Percentiles rank a stretch among this genome's conserved stretches.
Evolutionary conservation across 495 filamentous ascomycete species (phyloP).

Genomic region (Chlorociboria aeruginascens): DNA sequence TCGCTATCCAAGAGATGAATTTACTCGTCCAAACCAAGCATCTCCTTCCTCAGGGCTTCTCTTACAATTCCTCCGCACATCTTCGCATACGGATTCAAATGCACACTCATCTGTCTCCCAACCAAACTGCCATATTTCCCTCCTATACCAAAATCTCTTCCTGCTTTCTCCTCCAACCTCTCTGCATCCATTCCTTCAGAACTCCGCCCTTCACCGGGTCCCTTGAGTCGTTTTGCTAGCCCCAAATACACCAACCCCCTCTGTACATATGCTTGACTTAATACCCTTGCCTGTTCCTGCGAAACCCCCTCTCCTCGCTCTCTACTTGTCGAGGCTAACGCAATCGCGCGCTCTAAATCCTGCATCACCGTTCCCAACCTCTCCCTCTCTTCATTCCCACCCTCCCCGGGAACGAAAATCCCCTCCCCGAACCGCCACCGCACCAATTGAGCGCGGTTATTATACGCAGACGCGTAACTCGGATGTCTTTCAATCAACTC

Average conservation of each 20-base stretch:
- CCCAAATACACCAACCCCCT: conserved; percentile 58
- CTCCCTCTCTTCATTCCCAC: conserved; percentile 7
- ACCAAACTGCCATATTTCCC: conserved; percentile 70
- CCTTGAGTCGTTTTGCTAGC: conserved; percentile 35
- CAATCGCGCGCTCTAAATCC: conserved; percentile 58
- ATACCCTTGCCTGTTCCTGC: conserved; percentile 39
- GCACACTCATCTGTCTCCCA: conserved; percentile 62
- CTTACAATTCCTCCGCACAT: conserved; percentile 79
- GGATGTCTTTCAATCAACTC: conserved; percentile 45
- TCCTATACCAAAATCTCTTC: conserved; percentile 60
- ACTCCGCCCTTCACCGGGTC: neutral
- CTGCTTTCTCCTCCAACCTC: conserved; percentile 57
- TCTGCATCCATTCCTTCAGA: too few species aligned
- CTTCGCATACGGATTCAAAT: conserved; percentile 79
- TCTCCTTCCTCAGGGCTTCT: conserved; percentile 72
- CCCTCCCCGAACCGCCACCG: conserved; percentile 45
- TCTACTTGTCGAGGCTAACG: conserved; percentile 39
- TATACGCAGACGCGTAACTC: conserved; percentile 59
- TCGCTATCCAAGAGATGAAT: too few species aligned
- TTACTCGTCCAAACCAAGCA: too few species aligned
- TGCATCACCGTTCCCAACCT: conserved; percentile 33
- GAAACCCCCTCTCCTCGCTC: conserved; percentile 34
- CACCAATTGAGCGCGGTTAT: conserved; percentile 65
- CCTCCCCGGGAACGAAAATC: neutral
- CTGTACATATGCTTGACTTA: conserved; percentile 66